Evolutionary conservation across 495 filamentous ascomycete species (phyloP), one percentile per base, ranked within the genome.

Genomic region (Lichenothelia convexa): DNA sequence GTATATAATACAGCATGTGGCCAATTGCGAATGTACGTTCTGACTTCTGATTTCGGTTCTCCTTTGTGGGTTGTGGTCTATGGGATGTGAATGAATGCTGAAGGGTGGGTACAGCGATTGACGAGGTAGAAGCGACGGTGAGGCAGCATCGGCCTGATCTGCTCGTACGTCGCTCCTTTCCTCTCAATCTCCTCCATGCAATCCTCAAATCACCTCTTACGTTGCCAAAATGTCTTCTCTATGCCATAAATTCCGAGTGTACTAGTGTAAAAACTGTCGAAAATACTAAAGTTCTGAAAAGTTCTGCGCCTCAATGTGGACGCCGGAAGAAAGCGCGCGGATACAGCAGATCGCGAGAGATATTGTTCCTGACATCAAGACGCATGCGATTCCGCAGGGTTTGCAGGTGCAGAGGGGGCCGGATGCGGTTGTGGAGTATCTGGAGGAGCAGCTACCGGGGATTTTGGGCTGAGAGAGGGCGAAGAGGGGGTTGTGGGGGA

Each of bases 251-350:
- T n/a, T n/a, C n/a, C n/a, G n/a, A n/a, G n/a, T n/a, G n/a, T n/a
- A n/a, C n/a, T n/a, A n/a, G n/a, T n/a, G n/a, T n/a, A n/a, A n/a
- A n/a, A n/a, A n/a, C n/a, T n/a, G n/a, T n/a, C n/a, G n/a, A n/a
- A n/a, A n/a, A n/a, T n/a, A n/a, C 36, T 41, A 26, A 42, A 7
- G 13, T 30, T 13, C 9, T n/a, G 9, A 31, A 41, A 42, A 72
- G 68, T 75, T 76, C 59, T 70, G 64, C 34, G 73, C 73, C 12
- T 77, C 73, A 21, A 78, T 78, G 72, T 79, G 72, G 74, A 63
- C 70, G 7, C 56, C 60, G 13, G 67, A 72, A 37, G 54, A 78
- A 49, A 64, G 69, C 15, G 39, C 55, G 21, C 43, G 65, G 41
- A 73, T 76, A 31, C 60, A 71, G 19, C 44, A 57, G 2, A 72